Evolutionary conservation across 169 alveolate genomes (phyloP).

Genomic region (Neospora caninum): DNA sequence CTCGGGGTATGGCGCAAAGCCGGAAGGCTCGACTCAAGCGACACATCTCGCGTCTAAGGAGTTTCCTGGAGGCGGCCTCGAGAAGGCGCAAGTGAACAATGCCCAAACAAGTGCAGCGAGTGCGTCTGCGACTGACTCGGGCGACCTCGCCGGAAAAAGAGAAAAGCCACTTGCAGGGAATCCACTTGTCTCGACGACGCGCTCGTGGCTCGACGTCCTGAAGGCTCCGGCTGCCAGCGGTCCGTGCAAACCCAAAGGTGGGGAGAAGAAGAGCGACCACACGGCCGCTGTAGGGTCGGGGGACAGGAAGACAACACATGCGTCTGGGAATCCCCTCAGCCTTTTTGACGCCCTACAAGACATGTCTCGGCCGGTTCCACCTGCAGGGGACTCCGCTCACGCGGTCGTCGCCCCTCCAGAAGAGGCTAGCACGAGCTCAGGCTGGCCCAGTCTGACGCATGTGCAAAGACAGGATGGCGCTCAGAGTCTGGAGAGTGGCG

Average conservation of each 20-base stretch:
- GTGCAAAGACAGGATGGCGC: background rate
- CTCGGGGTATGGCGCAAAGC: background rate
- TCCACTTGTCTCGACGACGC: background rate
- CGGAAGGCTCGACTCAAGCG: background rate
- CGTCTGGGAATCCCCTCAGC: background rate
- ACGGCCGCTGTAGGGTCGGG: background rate
- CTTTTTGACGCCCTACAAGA: background rate
- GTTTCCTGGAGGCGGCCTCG: background rate
- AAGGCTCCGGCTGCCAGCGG: background rate
- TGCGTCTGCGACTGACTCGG: background rate
- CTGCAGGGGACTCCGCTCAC: background rate
- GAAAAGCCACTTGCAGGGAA: background rate
- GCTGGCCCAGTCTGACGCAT: background rate
- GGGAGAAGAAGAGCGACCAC: background rate
- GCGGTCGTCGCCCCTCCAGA: background rate
- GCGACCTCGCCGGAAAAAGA: background rate
- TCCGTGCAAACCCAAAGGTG: background rate
- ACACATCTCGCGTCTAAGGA: background rate
- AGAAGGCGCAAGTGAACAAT: background rate
- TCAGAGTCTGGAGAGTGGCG: background rate
- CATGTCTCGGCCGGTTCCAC: background rate
- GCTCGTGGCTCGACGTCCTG: conserved; percentile 15
- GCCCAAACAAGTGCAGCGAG: background rate
- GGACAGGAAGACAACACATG: background rate
- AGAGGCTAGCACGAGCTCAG: background rate